A percentile compares a stretch with the other conserved stretches of the same genome.
Conservation (phyloP, 768 basidiomycete species). For the Mycena indigotica region DNA sequence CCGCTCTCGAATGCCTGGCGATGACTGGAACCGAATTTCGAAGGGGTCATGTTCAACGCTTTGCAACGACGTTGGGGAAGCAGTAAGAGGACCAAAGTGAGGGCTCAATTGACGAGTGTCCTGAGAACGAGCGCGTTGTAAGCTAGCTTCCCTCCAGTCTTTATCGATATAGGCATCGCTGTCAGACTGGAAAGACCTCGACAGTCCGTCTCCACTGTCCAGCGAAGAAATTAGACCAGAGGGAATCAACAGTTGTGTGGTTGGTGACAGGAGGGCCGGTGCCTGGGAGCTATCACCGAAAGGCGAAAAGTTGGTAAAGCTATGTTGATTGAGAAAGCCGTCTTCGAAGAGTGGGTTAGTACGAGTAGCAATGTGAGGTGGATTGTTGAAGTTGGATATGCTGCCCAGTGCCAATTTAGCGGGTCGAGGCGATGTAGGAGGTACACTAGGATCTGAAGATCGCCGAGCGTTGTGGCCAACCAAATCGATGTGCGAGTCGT, state of each 20-base stretch:
- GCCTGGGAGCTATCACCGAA: constrained; percentile 45
- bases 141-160: constrained; percentile 47
- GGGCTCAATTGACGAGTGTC: constrained; percentile 17
- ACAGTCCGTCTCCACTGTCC: constrained; percentile 41
- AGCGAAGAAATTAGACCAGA: constrained; percentile 58
- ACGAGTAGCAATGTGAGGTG: constrained; percentile 24
- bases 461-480: constrained; percentile 5
- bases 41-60: constrained; percentile 49
- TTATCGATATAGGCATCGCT: constrained; percentile 53
- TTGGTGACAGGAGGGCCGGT: constrained; percentile 39
- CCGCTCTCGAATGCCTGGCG: constrained; percentile 29
- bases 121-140: constrained; percentile 15
- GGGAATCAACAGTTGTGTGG: constrained; percentile 56
- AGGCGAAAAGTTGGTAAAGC: constrained; percentile 49
- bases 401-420: constrained; percentile 34
- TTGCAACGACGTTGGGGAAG: constrained; percentile 46
- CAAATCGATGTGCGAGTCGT: constrained; percentile 22
- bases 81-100: constrained; percentile 28
- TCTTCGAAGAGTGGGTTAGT: constrained; percentile 45
- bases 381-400: constrained; percentile 27
- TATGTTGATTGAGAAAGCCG: constrained; percentile 31
- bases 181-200: constrained; percentile 55
- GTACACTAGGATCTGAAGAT: constrained; percentile 20
- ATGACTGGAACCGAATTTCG: constrained; percentile 41
- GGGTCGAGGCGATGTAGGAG: constrained; percentile 30